Conservation (phyloP, 345 rosid species). For the Eucalyptus erythrocorys region DNA sequence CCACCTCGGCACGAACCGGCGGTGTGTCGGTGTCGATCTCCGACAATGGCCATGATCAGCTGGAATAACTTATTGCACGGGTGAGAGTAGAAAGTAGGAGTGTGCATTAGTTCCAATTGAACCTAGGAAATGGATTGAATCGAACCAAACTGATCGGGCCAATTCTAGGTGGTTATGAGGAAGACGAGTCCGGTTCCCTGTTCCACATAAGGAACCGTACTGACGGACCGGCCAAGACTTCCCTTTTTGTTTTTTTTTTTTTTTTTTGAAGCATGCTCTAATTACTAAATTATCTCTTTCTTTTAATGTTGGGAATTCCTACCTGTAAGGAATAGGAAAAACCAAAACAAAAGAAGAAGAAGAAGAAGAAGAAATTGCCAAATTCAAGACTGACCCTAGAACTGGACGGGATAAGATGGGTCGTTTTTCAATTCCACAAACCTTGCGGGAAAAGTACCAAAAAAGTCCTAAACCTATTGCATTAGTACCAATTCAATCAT, state of each 20-base stretch:
- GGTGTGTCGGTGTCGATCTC: neutral
- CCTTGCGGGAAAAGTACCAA: no score
- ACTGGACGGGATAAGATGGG: accelerated
- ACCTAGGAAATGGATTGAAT: accelerated
- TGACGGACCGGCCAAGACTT: accelerated
- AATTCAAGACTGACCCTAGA: accelerated
- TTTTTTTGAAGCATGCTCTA: accelerated
- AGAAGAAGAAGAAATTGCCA: accelerated
- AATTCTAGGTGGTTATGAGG: accelerated
- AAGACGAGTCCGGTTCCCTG: accelerated
- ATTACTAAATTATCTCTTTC: neutral
- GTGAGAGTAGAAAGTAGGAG: neutral
- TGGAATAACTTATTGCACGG: accelerated
- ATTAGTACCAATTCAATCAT: no score
- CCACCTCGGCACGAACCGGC: neutral
- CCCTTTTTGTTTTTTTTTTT: accelerated
- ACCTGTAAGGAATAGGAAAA: neutral
- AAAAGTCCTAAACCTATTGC: no score
- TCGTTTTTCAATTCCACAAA: accelerated
- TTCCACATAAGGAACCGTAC: accelerated
- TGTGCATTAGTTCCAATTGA: accelerated
- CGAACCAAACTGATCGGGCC: accelerated
- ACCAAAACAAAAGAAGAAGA: neutral
- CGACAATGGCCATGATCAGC: accelerated
- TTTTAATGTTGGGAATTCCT: neutral